Evolutionary conservation across 257 asterid genomes (phyloP).

Genomic region (Oldenlandia corymbosa): DNA sequence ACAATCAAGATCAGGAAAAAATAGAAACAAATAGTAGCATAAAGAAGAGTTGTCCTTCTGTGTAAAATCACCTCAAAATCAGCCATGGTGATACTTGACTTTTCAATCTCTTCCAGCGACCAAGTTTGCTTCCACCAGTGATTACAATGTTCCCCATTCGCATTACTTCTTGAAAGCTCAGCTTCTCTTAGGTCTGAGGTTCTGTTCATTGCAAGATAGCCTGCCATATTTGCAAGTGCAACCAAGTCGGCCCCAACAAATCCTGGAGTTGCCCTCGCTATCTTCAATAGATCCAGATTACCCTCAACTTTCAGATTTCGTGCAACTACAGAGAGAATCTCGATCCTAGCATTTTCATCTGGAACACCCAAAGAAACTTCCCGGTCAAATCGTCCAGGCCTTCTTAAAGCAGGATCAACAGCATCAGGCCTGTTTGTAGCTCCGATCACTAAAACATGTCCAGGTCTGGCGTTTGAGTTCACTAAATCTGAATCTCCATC

Average conservation of each 20-base stretch:
- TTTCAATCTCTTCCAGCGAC: constrained; percentile 62
- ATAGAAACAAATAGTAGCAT: neutral
- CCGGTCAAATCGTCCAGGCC: constrained; percentile 93
- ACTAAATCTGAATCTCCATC: constrained; percentile 26
- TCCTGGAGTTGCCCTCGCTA: constrained; percentile 82
- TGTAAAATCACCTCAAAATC: constrained; percentile 77
- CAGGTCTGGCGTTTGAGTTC: constrained; percentile 31
- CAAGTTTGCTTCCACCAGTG: constrained; percentile 69
- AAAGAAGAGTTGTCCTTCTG: neutral
- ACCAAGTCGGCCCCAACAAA: constrained; percentile 94
- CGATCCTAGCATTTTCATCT: constrained; percentile 65
- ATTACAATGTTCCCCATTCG: constrained; percentile 31
- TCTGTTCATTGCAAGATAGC: constrained; percentile 82
- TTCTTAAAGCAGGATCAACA: constrained; percentile 79
- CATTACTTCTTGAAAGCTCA: constrained; percentile 26
- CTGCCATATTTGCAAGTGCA: constrained; percentile 67
- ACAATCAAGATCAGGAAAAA: neutral
- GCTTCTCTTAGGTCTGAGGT: constrained; percentile 43
- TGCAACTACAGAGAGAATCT: constrained; percentile 61
- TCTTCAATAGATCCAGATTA: constrained; percentile 58
- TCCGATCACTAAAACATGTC: constrained; percentile 80
- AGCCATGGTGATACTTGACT: constrained; percentile 56
- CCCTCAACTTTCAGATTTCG: constrained; percentile 72
- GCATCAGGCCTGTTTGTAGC: constrained; percentile 91
- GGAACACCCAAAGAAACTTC: constrained; percentile 75